Evolutionary conservation across 23 red algal genomes (phyloP).

Genomic region (Gracilaria domingensis): DNA sequence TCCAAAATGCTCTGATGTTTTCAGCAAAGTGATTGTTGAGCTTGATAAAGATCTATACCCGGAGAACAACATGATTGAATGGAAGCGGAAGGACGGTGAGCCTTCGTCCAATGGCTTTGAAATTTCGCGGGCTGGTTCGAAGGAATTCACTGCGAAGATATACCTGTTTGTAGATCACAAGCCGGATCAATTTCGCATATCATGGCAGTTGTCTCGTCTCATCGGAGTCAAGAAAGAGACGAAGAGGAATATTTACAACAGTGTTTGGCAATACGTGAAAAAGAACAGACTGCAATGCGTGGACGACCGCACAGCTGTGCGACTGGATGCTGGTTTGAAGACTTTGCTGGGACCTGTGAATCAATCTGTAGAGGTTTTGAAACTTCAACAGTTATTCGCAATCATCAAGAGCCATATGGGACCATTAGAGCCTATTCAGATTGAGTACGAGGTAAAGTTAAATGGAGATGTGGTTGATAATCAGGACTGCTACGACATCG

Average conservation of each 20-base stretch:
- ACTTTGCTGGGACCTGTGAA: conserved; percentile 57
- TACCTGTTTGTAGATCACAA: conserved; percentile 79
- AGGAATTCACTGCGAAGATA: conserved; percentile 69
- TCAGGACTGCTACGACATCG: conserved; percentile 87
- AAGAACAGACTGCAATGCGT: conserved; percentile 75
- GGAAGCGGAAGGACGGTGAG: conserved; percentile 76
- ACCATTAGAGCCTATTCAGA: conserved; percentile 67
- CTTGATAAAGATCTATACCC: conserved; percentile 80
- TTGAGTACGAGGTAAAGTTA: conserved; percentile 67
- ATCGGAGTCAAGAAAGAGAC: conserved; percentile 77
- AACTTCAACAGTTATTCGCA: conserved; percentile 66
- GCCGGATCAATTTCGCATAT: conserved; percentile 73
- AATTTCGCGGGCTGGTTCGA: conserved; percentile 64
- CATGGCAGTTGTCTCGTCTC: conserved; percentile 67
- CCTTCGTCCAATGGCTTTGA: conserved; percentile 85
- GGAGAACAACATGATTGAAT: conserved; percentile 82
- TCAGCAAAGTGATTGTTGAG: conserved; percentile 83
- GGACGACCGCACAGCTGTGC: conserved; percentile 69
- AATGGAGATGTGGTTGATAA: conserved; percentile 72
- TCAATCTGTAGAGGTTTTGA: conserved; percentile 49
- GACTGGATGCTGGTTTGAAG: conserved; percentile 55
- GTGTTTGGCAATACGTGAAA: conserved; percentile 91
- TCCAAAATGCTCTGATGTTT: conserved; percentile 80
- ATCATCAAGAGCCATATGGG: conserved; percentile 85
- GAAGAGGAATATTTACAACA: conserved; percentile 57